phyloP scores from a whole-genome alignment of 2,329 filamentous ascomycete species.

The Neonectria coccinea region DNA sequence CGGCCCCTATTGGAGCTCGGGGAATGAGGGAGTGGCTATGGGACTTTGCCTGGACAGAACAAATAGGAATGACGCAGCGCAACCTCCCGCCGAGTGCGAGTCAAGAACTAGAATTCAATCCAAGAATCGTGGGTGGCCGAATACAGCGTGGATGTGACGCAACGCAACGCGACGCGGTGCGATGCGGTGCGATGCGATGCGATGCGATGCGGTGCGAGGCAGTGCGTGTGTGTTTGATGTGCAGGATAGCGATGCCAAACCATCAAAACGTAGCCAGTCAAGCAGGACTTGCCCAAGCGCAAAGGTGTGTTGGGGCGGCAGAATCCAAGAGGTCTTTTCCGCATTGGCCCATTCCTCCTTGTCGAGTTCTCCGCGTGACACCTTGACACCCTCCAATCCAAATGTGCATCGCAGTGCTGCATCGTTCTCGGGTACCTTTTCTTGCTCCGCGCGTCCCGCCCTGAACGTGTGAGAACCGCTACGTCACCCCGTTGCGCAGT shows the following conservation, averaged over 20 bases:
- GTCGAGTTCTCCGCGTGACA: conserved; percentile 31
- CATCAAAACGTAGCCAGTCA: conserved; percentile 13
- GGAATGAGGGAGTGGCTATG: conserved; percentile 9
- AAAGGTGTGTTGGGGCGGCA: conserved; percentile 20
- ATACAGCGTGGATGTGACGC: conserved; percentile 20
- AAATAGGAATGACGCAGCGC: conserved; percentile 19
- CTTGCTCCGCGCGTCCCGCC: conserved; percentile 27
- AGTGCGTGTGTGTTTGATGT: conserved; percentile 20
- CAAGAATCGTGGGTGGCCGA: conserved; percentile 9
- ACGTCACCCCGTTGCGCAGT: conserved; percentile 38
- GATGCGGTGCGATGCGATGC: neutral
- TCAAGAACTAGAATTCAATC: conserved; percentile 13
- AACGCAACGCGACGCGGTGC: conserved; percentile 16
- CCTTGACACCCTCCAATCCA: conserved; percentile 25
- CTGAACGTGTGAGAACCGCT: conserved; percentile 34
- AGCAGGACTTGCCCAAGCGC: conserved; percentile 4
- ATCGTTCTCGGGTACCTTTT: conserved; percentile 23
- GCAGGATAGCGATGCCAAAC: conserved; percentile 11
- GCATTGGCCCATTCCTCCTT: conserved; percentile 19
- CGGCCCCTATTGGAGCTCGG: conserved; percentile 8
- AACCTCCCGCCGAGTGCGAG: conserved; percentile 12
- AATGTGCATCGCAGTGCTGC: conserved; percentile 21
- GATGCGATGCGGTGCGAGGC: conserved; percentile 6
- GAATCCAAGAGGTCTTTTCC: conserved; percentile 11
- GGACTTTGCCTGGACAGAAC: conserved; percentile 9